These are phyloP conservation scores for Vachellia collinsii DNA, from an alignment of 306 rosid species.

Conservation along the genomic window DNA sequence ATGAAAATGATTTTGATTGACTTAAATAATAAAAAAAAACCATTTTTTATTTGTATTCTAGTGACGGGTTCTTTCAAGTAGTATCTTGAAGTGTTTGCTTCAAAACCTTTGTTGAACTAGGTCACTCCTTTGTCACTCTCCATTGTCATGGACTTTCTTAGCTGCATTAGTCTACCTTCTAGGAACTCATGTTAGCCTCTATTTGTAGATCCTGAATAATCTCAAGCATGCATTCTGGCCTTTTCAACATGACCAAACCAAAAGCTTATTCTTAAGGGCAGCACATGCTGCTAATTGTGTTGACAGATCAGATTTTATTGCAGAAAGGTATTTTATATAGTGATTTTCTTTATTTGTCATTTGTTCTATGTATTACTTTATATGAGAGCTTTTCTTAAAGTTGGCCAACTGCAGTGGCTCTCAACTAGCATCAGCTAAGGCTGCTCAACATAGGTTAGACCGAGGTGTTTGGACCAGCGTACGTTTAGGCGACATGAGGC, in stretches of 20 bases:
- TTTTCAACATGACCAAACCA: constrained; percentile 67
- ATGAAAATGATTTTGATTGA: not conserved
- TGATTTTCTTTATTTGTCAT: constrained; percentile 17
- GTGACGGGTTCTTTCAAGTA: constrained; percentile 10
- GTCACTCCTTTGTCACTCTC: constrained; percentile 15
- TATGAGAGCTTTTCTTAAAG: constrained; percentile 20
- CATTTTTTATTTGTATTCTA: not conserved
- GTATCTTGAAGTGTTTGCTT: constrained; percentile 24
- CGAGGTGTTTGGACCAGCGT: constrained; percentile 95
- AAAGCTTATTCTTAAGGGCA: constrained; percentile 80
- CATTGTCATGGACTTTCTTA: constrained; percentile 12
- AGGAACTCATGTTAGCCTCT: constrained; percentile 31
- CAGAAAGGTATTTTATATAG: constrained; percentile 63
- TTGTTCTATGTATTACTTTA: constrained; percentile 11
- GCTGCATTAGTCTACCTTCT: constrained; percentile 27
- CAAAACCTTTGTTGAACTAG: constrained; percentile 19
- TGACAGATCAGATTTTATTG: constrained; percentile 57
- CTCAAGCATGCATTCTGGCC: constrained; percentile 94
- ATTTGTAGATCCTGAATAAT: constrained; percentile 71
- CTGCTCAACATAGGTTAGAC: constrained; percentile 87
- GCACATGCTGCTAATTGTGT: constrained; percentile 82
- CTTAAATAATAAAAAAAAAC: not conserved
- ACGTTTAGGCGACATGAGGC: constrained; percentile 92
- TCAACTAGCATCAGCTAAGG: constrained; percentile 90
- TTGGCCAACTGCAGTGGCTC: constrained; percentile 66